Evolutionary conservation across 73 alveolate genomes (phyloP).

Genomic region (Breviolum minutum): DNA sequence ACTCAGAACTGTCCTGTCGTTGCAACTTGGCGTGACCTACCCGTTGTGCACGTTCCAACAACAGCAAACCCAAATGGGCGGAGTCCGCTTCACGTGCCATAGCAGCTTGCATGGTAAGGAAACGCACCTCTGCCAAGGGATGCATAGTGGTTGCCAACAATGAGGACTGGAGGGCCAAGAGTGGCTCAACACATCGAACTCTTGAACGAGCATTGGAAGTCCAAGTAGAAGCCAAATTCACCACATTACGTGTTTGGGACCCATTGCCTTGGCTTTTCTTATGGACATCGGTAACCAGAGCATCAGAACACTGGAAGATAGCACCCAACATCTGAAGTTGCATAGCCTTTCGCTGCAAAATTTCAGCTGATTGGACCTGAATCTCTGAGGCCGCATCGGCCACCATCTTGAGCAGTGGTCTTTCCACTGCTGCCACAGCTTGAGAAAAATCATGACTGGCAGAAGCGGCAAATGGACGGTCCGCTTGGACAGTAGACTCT

Average conservation of each 20-base stretch:
- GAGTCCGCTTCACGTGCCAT: constrained; percentile 5
- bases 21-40: background rate
- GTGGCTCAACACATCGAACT: constrained; percentile 9
- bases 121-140: constrained; percentile 15
- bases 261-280: background rate
- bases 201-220: background rate
- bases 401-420: constrained; percentile 56
- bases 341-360: constrained; percentile 19
- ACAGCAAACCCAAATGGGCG: constrained; percentile 5
- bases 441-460: constrained; percentile 26
- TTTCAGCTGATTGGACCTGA: background rate
- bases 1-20: background rate
- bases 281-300: constrained; percentile 49
- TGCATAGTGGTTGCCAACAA: constrained; percentile 30
- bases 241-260: background rate
- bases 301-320: constrained; percentile 50
- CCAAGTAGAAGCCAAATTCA: constrained; percentile 24
- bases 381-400: background rate
- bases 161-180: constrained; percentile 17
- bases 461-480: background rate
- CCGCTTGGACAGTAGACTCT: background rate
- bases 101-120: background rate
- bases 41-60: constrained; percentile 62
- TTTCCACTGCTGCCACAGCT: constrained; percentile 10
- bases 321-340: constrained; percentile 66